A percentile compares a stretch with the other conserved stretches of the same genome.
Conservation (phyloP, 2,329 filamentous ascomycete genomes). For the Exophiala lecanii-corni region DNA sequence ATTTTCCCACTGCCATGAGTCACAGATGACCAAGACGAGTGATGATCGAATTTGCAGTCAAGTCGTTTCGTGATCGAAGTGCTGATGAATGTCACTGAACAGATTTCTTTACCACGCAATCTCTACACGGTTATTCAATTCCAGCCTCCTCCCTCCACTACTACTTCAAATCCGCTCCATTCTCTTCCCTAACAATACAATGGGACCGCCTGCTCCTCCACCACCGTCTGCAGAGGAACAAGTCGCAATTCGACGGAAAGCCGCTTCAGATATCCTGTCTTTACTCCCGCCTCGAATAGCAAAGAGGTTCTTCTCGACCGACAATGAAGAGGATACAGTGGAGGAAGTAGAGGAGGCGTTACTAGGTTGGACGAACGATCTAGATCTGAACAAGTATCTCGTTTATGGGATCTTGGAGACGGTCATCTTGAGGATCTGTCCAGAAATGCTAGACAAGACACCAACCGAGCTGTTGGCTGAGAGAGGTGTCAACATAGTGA, state of each 20-base stretch:
- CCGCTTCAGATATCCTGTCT: constrained; percentile 39
- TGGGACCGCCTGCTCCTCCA: constrained; percentile 28
- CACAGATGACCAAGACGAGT: too few relatives aligned
- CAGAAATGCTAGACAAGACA: constrained; percentile 71
- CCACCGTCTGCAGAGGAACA: constrained; percentile 23
- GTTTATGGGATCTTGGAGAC: constrained; percentile 79
- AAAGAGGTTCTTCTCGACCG: constrained; percentile 38
- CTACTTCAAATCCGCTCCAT: constrained; percentile 61
- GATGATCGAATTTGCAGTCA: too few relatives aligned
- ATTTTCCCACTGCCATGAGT: too few relatives aligned
- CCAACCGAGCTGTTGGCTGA: constrained; percentile 70
- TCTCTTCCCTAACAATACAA: constrained; percentile 67
- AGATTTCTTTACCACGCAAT: constrained; percentile 45
- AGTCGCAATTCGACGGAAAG: constrained; percentile 38
- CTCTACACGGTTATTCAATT: constrained; percentile 60
- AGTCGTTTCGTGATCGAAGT: not conserved
- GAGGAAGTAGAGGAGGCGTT: constrained; percentile 56
- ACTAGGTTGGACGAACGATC: constrained; percentile 71
- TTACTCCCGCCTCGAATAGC: constrained; percentile 42
- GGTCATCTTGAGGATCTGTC: constrained; percentile 73
- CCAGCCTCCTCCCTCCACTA: constrained; percentile 60
- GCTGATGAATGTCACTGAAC: constrained; percentile 4
- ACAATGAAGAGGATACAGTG: constrained; percentile 47
- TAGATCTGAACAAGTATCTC: constrained; percentile 89
- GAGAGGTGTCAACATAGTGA: constrained; percentile 46